Conservation (phyloP, 2,329 filamentous ascomycete genomes). For the Neofusicoccum ribis region DNA sequence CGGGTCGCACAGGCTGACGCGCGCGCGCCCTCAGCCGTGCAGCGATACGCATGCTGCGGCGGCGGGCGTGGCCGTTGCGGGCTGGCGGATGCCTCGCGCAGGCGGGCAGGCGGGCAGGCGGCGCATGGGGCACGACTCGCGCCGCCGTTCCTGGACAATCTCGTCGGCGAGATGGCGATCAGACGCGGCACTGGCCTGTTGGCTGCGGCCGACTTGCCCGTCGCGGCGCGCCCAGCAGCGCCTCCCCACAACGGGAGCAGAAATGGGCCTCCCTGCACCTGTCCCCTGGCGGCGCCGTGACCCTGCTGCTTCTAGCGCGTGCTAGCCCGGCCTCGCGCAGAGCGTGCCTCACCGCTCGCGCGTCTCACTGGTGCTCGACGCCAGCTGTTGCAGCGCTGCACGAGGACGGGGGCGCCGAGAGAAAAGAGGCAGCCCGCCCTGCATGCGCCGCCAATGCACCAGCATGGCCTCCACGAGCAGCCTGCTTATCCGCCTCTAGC, state of each 20-base stretch:
- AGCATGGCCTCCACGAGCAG: conserved; percentile 4
- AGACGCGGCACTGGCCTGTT: neutral
- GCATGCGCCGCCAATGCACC: neutral
- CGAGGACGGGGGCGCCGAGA: neutral
- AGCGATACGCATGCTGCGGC: too few species aligned
- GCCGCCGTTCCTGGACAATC: conserved; percentile 11
- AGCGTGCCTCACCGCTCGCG: conserved; percentile 8
- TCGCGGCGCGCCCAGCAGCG: neutral
- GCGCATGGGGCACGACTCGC: conserved; percentile 5
- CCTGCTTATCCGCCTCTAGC: conserved; percentile 3
- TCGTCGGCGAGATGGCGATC: conserved; percentile 15
- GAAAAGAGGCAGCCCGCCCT: neutral
- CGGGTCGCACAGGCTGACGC: neutral
- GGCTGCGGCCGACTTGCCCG: neutral
- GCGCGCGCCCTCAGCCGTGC: neutral
- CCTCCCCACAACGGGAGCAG: conserved; percentile 12
- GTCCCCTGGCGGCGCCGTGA: neutral
- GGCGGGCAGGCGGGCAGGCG: neutral
- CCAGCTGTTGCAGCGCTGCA: conserved; percentile 5
- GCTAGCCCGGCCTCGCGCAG: neutral
- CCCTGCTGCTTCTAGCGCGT: neutral
- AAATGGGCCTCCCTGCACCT: neutral
- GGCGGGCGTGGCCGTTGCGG: neutral
- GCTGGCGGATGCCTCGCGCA: neutral
- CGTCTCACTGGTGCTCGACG: neutral